Evolutionary conservation across 78 protist genomes (phyloP).

Genomic region (Polysphondylium violaceum): DNA sequence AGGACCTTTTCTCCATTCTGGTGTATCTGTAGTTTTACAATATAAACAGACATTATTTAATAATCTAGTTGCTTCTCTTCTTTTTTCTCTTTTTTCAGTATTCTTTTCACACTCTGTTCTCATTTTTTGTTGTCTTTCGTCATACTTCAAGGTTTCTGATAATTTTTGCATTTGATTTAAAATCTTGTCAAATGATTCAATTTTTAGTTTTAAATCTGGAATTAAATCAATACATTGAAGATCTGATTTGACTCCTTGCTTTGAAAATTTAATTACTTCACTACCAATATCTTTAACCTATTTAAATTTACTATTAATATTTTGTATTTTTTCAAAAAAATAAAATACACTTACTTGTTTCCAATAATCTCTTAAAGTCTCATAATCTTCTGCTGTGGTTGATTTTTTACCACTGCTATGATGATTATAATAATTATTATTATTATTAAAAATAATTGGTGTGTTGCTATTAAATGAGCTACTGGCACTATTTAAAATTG

Average conservation of each 20-base stretch:
- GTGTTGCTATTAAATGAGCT: no score
- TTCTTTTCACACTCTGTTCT: conserved; percentile 63
- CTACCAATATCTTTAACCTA: conserved; percentile 3
- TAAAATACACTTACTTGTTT: conserved; percentile 17
- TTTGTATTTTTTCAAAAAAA: background rate
- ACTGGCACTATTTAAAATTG: no score
- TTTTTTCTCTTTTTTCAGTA: conserved; percentile 78
- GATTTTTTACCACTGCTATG: background rate
- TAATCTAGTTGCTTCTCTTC: conserved; percentile 75
- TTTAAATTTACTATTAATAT: background rate
- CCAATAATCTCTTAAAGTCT: conserved; percentile 28
- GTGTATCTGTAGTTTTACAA: conserved; percentile 76
- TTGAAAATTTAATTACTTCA: conserved; percentile 41
- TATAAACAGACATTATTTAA: conserved; percentile 57
- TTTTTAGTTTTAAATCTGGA: background rate
- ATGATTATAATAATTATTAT: background rate
- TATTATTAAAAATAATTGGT: no score
- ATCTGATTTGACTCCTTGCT: conserved; percentile 45
- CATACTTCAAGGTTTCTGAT: conserved; percentile 17
- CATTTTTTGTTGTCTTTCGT: conserved; percentile 64
- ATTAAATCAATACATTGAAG: conserved; percentile 36
- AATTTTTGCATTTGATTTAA: conserved; percentile 9
- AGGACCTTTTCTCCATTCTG: conserved; percentile 86
- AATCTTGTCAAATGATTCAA: conserved; percentile 3
- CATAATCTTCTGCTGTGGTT: conserved; percentile 18